Percentiles rank a stretch among this genome's conserved stretches.
Conservation (phyloP, 805 yeast species). For the Candida golubevii region DNA sequence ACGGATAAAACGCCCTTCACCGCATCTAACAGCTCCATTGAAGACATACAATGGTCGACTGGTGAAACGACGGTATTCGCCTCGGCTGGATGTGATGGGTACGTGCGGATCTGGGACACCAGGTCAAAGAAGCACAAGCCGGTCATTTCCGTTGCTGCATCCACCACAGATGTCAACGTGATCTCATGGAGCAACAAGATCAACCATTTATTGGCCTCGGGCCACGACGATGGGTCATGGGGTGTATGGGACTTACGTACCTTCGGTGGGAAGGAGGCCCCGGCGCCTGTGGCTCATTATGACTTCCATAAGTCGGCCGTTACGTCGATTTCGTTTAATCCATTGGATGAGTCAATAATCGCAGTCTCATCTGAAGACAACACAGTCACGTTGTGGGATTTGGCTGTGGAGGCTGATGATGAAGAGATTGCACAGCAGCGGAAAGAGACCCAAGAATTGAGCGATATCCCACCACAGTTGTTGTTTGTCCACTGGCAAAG, state of each 20-base stretch:
- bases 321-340: slow-evolving; percentile 92
- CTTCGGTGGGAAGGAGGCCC: slow-evolving; percentile 52
- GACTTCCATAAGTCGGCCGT: slow-evolving; percentile 92
- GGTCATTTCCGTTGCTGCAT: slow-evolving; percentile 78
- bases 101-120: slow-evolving; percentile 93
- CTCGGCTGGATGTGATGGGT: slow-evolving; percentile 90
- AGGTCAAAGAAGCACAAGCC: slow-evolving; percentile 90
- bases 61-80: slow-evolving; percentile 92
- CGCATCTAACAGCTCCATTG: slow-evolving; percentile 73
- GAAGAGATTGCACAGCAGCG: slow-evolving; percentile 89
- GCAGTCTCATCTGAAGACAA: slow-evolving; percentile 97
- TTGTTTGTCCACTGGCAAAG: slow-evolving; percentile 97
- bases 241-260: slow-evolving; percentile 95
- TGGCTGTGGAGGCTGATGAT: slow-evolving; percentile 96
- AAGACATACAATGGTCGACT: slow-evolving; percentile 95
- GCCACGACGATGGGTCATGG: slow-evolving; percentile 97
- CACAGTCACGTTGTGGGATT: slow-evolving; percentile 96
- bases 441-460: slow-evolving; percentile 70
- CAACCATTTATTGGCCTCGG: slow-evolving; percentile 84
- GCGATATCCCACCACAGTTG: slow-evolving; percentile 91
- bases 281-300: slow-evolving; percentile 88
- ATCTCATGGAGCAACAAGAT: slow-evolving; percentile 92
- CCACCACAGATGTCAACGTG: slow-evolving; percentile 84
- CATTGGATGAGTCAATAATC: slow-evolving; percentile 89
- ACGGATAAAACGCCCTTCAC: slow-evolving; percentile 81